These are phyloP conservation scores for Tetradesmus lagerheimii DNA, from an alignment of 139 green algal genomes.

Conservation along the genomic window DNA sequence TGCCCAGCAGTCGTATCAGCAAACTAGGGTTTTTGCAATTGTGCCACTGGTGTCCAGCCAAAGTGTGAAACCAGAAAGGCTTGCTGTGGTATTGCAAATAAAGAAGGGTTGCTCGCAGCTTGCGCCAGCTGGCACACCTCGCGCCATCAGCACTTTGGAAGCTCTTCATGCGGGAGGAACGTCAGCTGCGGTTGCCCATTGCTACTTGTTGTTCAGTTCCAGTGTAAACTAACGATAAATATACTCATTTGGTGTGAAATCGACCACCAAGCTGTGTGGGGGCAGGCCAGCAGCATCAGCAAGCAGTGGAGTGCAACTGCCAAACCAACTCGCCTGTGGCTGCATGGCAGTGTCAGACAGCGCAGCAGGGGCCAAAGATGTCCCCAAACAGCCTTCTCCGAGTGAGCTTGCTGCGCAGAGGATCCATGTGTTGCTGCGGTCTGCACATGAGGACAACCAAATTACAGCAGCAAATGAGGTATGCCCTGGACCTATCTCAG, in stretches of 20 bases:
- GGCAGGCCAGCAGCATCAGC: background rate
- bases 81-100: too few relatives aligned
- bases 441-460: background rate
- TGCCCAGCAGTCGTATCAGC: too few relatives aligned
- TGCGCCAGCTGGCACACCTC: background rate
- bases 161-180: background rate
- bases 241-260: too few relatives aligned
- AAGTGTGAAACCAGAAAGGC: too few relatives aligned
- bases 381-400: background rate
- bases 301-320: background rate
- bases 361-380: background rate
- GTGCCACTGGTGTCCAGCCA: too few relatives aligned
- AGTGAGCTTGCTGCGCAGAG: background rate
- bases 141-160: background rate
- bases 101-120: background rate
- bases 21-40: too few relatives aligned
- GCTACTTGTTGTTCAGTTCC: background rate
- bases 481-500: too few relatives aligned
- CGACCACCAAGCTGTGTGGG: too few relatives aligned
- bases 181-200: background rate
- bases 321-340: too few relatives aligned
- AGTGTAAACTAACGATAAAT: too few relatives aligned
- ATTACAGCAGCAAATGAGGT: background rate
- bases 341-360: background rate
- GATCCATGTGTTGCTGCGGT: background rate